phyloP scores from a whole-genome alignment of 352 stramenopile species.

The Globisporangium cederbergense region DNA sequence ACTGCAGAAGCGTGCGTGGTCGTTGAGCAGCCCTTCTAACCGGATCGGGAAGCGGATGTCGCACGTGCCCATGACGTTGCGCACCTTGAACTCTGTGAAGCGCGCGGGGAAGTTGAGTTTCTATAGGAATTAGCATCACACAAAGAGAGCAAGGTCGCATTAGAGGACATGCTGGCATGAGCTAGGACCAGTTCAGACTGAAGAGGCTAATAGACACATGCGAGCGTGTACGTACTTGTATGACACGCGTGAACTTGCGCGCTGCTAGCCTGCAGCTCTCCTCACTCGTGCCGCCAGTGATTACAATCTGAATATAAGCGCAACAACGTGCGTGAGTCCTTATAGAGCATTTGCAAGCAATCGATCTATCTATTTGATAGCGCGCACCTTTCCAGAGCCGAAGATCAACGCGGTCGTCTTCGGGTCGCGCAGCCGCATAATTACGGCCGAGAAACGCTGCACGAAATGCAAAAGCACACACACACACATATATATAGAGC shows the following conservation, averaged over 20 bases:
- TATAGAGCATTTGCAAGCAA: no score
- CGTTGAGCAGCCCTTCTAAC: slow-evolving; percentile 97
- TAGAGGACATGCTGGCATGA: background rate
- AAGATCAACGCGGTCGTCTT: slow-evolving; percentile 99
- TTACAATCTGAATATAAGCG: slow-evolving; percentile 58
- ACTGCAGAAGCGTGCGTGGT: slow-evolving; percentile 94
- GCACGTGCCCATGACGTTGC: slow-evolving; percentile 98
- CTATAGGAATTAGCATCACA: slow-evolving; percentile 25
- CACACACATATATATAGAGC: background rate
- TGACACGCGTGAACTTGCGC: slow-evolving; percentile 83
- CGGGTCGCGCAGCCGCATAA: slow-evolving; percentile 94
- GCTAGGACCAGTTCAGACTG: background rate
- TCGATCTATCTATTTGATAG: no score
- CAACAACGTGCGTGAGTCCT: background rate
- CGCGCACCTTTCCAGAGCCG: slow-evolving; percentile 88
- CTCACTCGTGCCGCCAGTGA: slow-evolving; percentile 81
- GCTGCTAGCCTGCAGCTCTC: slow-evolving; percentile 79
- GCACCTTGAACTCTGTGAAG: slow-evolving; percentile 91
- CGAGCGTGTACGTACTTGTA: slow-evolving; percentile 47
- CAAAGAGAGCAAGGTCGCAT: background rate
- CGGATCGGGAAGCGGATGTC: slow-evolving; percentile 98
- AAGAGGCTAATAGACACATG: background rate
- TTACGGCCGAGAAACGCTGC: slow-evolving; percentile 94
- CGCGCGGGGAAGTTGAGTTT: slow-evolving; percentile 87
- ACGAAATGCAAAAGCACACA: background rate